A percentile compares a stretch with the other conserved stretches of the same genome.
phyloP scores from a whole-genome alignment of 441 rosid species.

The Gossypium trilobum region DNA sequence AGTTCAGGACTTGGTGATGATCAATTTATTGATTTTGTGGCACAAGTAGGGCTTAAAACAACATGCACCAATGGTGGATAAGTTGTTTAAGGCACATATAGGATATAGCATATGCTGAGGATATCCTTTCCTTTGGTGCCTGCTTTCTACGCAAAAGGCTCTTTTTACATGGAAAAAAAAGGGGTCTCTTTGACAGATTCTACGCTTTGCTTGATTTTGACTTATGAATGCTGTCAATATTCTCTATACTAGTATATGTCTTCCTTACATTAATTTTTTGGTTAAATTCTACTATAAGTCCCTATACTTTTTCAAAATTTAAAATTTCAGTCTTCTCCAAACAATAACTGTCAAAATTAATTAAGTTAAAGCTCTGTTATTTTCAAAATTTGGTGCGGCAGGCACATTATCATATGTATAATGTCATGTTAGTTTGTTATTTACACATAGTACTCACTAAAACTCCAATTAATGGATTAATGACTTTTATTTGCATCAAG shows the following conservation, averaged over 20 bases:
- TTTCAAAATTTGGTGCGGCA: too few relatives aligned
- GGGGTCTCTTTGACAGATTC: constrained; percentile 6
- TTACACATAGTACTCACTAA: too few relatives aligned
- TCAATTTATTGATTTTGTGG: not conserved
- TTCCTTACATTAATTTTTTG: too few relatives aligned
- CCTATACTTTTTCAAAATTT: too few relatives aligned
- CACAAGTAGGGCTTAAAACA: not conserved
- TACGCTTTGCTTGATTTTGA: constrained; percentile 19
- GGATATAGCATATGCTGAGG: constrained; percentile 28
- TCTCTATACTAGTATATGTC: not conserved
- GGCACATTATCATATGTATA: too few relatives aligned
- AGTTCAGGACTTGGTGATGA: constrained; percentile 34
- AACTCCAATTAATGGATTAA: too few relatives aligned
- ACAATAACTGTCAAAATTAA: too few relatives aligned
- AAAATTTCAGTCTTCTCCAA: too few relatives aligned
- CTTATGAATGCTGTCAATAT: not conserved
- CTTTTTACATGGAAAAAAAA: constrained; percentile 19
- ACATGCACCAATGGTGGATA: not conserved
- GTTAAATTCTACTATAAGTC: too few relatives aligned
- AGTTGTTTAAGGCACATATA: not conserved
- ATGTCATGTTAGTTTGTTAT: too few relatives aligned
- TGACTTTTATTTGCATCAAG: too few relatives aligned
- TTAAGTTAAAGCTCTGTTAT: too few relatives aligned
- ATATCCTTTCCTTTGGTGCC: constrained; percentile 26
- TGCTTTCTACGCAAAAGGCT: constrained; percentile 20